A percentile compares a stretch with the other conserved stretches of the same genome.
These are phyloP conservation scores for Wickerhamomyces sp. DNA, from an alignment of 1,139 yeast species.

Conservation along the genomic window DNA sequence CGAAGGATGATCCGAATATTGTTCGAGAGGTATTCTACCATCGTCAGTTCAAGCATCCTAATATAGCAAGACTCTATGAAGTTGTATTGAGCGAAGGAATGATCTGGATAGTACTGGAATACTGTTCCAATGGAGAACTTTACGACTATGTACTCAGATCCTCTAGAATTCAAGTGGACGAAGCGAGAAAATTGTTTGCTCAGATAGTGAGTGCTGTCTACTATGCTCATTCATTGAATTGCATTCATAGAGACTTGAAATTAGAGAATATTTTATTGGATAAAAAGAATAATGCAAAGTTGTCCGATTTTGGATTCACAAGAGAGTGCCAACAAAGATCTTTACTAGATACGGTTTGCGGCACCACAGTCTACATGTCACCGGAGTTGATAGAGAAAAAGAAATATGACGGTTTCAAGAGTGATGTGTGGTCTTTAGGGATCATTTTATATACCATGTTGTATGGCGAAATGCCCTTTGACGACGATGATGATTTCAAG, in stretches of 20 bases:
- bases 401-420: conserved; percentile 75
- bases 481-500: conserved; percentile 65
- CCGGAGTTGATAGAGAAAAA: conserved; percentile 75
- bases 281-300: conserved; percentile 61
- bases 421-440: conserved; percentile 93
- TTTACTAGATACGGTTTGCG: conserved; percentile 82
- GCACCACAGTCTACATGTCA: conserved; percentile 95
- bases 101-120: conserved; percentile 87
- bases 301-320: conserved; percentile 93
- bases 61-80: conserved; percentile 82
- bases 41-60: conserved; percentile 76
- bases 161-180: conserved; percentile 49
- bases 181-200: conserved; percentile 58
- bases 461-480: conserved; percentile 89
- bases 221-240: conserved; percentile 75
- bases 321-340: conserved; percentile 62
- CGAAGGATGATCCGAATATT: conserved; percentile 80
- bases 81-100: conserved; percentile 74
- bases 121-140: conserved; percentile 85
- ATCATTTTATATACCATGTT: conserved; percentile 86
- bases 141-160: conserved; percentile 64
- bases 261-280: conserved; percentile 81
- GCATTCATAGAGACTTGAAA: conserved; percentile 88
- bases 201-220: conserved; percentile 82
- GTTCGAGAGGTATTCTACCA: conserved; percentile 91